Percentiles rank a stretch among this genome's conserved stretches.
phyloP scores from a whole-genome alignment of 208 protist genomes.

The Crithidia bombi region DNA sequence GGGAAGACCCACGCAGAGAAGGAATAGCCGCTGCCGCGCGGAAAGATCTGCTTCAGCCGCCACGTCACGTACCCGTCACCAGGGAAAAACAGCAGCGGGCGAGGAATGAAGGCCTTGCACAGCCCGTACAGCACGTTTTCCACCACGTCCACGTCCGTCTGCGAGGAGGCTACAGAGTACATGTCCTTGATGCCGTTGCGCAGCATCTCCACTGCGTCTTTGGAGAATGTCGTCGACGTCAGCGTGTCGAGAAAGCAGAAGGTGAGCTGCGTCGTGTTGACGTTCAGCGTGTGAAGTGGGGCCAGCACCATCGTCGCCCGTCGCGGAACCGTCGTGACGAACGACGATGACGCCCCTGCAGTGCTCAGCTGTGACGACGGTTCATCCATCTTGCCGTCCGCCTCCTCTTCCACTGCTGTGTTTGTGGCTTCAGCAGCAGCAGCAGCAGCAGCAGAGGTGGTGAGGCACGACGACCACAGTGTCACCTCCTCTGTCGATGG shows the following conservation, averaged over 20 bases:
- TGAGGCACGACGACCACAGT: conserved; percentile 4
- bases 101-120: conserved; percentile 44
- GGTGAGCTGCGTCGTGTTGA: conserved; percentile 71
- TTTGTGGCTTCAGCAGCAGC: conserved; percentile 3
- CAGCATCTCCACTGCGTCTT: conserved; percentile 44
- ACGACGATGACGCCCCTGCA: no score
- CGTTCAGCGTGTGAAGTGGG: conserved; percentile 51
- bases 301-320: conserved; percentile 21
- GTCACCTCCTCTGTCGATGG: conserved; percentile 44
- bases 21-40: conserved; percentile 62
- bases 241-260: conserved; percentile 65
- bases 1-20: conserved; percentile 84
- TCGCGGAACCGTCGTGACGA: no score
- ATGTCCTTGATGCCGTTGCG: conserved; percentile 63
- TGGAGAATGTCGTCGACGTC: conserved; percentile 52
- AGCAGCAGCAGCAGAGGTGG: not conserved
- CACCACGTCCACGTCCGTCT: conserved; percentile 76
- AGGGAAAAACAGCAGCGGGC: conserved; percentile 64
- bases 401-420: no score
- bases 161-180: conserved; percentile 41
- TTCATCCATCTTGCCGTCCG: no score
- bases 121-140: conserved; percentile 77
- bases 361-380: no score
- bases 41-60: conserved; percentile 37
- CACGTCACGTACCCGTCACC: conserved; percentile 71